Evolutionary conservation across 768 basidiomycete genomes (phyloP), one percentile per base, ranked within the genome.

Genomic region (Lactarius hatsudake): DNA sequence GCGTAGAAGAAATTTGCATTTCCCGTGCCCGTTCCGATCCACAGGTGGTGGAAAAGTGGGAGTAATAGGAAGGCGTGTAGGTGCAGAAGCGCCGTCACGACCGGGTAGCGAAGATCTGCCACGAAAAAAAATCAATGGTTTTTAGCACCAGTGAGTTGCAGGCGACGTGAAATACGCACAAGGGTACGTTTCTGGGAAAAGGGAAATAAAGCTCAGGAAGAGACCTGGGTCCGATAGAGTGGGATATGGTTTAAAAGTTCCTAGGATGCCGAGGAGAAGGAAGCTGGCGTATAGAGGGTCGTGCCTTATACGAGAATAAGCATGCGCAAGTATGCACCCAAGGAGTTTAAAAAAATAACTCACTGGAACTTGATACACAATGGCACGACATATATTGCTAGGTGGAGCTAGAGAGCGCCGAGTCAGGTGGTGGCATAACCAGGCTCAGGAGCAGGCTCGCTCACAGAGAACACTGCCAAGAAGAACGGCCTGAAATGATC

Each of bases 1-100:
- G 97, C 97, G 73, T 98, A 99, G 79, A 93, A 98, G 78, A 99
- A 99, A 76, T 98, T 98, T 56, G 96, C 95, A 73, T 99, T 98
- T 2, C 94, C 97, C 6, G 94, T 92, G 1, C 94, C 95, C 64
- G 94, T 90, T 10, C 81, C 82, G 7, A 98, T 84, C 96, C 97
- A 99, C 2, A 98, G 80, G 66, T 92, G 85, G 73, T 96, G 88
- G 76, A 98, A 96, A 36, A 97, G 82, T 0, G 96, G 96, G 65
- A 98, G 83, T 26, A 98, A 87, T 23, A 94, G 81, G 1, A 88
- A 82, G 2, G 96, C 87, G 73, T 97, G 94, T 5, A 92, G 78
- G 70, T 96, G 91, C 12, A 96, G 83, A 55, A 94, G 84, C 5
- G 85, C 79, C 9, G 93, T 93, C 42, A 95, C 88, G 63, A 96